These are phyloP conservation scores for Cenchrus americanus DNA, from an alignment of 176 grass and related monocot species.

Conservation along the genomic window DNA sequence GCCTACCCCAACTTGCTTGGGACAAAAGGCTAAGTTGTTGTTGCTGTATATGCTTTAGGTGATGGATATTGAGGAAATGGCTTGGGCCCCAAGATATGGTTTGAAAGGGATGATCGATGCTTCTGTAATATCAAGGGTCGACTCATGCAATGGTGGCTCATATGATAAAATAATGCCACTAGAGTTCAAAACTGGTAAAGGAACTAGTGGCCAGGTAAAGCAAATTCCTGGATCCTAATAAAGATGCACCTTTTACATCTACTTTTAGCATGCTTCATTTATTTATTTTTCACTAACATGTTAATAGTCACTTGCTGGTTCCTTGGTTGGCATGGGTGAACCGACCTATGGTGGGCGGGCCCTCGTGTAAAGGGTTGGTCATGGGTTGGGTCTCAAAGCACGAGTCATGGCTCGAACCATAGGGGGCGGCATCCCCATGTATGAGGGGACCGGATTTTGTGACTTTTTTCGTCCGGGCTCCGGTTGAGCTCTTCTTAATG, in stretches of 20 bases:
- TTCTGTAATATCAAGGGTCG: conserved; percentile 69
- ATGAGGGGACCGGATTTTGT: no score
- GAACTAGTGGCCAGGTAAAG: conserved; percentile 87
- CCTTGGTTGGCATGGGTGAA: no score
- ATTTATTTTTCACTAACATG: neutral
- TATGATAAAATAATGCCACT: conserved; percentile 81
- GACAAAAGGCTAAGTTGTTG: no score
- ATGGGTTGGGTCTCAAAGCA: no score
- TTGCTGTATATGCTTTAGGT: conserved; percentile 68
- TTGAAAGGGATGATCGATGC: conserved; percentile 93
- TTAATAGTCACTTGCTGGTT: no score
- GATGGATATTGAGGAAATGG: conserved; percentile 98
- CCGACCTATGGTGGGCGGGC: no score
- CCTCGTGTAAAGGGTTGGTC: no score
- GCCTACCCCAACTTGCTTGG: no score
- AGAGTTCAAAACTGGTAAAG: conserved; percentile 97
- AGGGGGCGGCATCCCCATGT: no score
- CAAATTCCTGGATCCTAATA: conserved; percentile 33
- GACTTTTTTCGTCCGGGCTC: no score
- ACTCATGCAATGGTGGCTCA: conserved; percentile 53
- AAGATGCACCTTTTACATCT: conserved; percentile 7
- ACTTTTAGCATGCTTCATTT: neutral
- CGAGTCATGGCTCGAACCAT: no score
- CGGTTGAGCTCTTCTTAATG: no score
- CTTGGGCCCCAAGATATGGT: conserved; percentile 93